Base-by-base conservation (phyloP, 805 yeast species). In the Wickerhamiella dianesei region DNA sequence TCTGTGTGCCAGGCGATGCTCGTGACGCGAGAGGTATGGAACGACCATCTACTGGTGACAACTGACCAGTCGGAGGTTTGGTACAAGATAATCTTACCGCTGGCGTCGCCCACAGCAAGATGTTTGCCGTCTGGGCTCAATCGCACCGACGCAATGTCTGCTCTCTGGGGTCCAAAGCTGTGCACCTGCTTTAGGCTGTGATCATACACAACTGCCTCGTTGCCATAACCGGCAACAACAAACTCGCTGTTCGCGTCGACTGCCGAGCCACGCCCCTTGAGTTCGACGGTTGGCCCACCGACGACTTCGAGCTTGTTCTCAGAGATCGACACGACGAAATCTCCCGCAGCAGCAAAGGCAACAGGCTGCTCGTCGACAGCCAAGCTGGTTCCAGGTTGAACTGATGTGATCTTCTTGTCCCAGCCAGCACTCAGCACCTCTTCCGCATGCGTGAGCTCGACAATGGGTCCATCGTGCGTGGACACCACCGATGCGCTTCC, bases 31-130 rank as follows among this genome's bases (percentile, higher is more conserved):
- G 95, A 80, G 2, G 88, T 83, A 62, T 92, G 96, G 77, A 85
- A 89, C 0, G 94, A 80, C 99, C 99, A 92, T 60, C 96, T 76
- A 0, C 94, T 77, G 2, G 97, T 86, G 17, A 63, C 57, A 5
- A 84, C 66, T 2, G 72, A 54, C 44, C 68, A 74, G 37, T 77
- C 78, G 2, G 61, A 62, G 4, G 77, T 61, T 52, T 76, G 72
- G 64, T 76, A 86, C 35, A 88, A 69, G n/a, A 80, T 65, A 53
- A 87, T 85, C 62, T 89, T 92, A 32, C 98, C 98, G 45, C 81
- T 70, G 3, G 72, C 71, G 57, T 88, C 96, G 45, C 96, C 96
- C 21, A 81, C 82, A 1, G 97, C 97, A 16, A 82, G 69, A 50
- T 66, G 74, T 47, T 69, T 62, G 5, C 76, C 82, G 55, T 79